A percentile compares a stretch with the other conserved stretches of the same genome.
These are phyloP conservation scores for Pelargonium hybrid DNA, from an alignment of 441 rosid species.

Conservation along the genomic window DNA sequence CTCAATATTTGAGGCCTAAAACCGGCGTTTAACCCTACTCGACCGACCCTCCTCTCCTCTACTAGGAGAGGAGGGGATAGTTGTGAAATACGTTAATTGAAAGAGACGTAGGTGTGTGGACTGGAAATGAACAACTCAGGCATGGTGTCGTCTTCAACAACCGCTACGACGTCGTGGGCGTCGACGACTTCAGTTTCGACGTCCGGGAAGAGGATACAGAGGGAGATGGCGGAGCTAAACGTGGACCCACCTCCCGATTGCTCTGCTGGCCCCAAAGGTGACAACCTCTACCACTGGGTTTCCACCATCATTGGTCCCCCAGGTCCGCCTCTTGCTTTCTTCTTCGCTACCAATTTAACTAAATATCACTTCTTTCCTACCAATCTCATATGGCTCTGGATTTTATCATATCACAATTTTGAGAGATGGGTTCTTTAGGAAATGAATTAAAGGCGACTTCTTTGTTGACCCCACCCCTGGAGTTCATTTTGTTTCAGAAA, in stretches of 20 bases:
- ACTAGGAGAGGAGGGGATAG: not conserved
- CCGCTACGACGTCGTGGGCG: constrained; percentile 53
- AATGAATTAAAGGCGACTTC: not conserved
- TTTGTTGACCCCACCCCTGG: not conserved
- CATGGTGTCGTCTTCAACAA: constrained; percentile 32
- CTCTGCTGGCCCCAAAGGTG: constrained; percentile 87
- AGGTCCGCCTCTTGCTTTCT: constrained; percentile 25
- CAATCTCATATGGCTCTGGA: not conserved
- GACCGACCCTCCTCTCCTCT: too few relatives aligned
- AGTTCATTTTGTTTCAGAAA: not conserved
- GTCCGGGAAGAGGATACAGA: constrained; percentile 82
- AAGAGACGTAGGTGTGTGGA: not conserved
- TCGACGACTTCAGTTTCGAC: constrained; percentile 70
- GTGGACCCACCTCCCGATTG: constrained; percentile 66
- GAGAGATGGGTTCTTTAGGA: not conserved
- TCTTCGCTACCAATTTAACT: not conserved
- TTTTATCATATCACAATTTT: not conserved
- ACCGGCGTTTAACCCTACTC: too few relatives aligned
- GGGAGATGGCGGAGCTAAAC: constrained; percentile 74
- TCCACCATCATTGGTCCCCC: constrained; percentile 70
- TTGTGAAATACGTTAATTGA: not conserved
- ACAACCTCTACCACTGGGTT: constrained; percentile 84
- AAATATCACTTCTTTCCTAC: not conserved
- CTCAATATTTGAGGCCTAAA: too few relatives aligned
- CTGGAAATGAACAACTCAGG: constrained; percentile 24